Evolutionary conservation across 1,139 yeast genomes (phyloP).

Genomic region (Nadsonia starkeyi-henricii): DNA sequence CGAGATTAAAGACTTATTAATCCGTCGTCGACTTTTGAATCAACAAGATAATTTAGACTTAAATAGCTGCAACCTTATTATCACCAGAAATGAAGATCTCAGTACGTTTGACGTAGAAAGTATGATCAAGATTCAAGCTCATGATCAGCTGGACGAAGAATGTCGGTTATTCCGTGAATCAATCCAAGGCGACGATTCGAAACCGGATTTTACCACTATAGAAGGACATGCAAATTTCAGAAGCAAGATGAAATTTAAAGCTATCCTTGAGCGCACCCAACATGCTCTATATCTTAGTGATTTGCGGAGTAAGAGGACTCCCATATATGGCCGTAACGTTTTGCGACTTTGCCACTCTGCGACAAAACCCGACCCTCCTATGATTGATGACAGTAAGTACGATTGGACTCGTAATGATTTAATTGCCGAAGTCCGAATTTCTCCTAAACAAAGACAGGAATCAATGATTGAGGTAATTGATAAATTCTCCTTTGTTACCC

Average conservation of each 20-base stretch:
- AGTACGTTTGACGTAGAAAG: constrained; percentile 39
- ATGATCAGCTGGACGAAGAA: constrained; percentile 27
- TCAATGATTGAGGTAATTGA: constrained; percentile 43
- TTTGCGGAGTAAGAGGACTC: constrained; percentile 18
- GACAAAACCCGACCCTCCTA: neutral
- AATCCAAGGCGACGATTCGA: constrained; percentile 16
- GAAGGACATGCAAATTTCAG: constrained; percentile 47
- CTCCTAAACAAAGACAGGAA: constrained; percentile 32
- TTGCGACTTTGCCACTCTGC: constrained; percentile 6
- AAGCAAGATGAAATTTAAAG: constrained; percentile 22
- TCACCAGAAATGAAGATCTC: constrained; percentile 34
- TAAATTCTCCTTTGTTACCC: constrained; percentile 76
- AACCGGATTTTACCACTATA: constrained; percentile 37
- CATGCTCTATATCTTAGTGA: constrained; percentile 51
- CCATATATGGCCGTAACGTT: constrained; percentile 22
- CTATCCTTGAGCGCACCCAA: constrained; percentile 21
- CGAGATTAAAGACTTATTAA: constrained; percentile 29
- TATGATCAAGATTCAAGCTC: constrained; percentile 34
- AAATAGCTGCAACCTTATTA: constrained; percentile 45
- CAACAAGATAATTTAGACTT: constrained; percentile 31
- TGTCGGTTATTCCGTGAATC: constrained; percentile 11
- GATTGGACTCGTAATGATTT: constrained; percentile 15
- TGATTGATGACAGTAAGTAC: constrained; percentile 8
- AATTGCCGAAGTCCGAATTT: constrained; percentile 25
- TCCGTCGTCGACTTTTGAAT: constrained; percentile 29